Evolutionary conservation across 495 filamentous ascomycete species (phyloP).

Genomic region (Trypethelium eluteriae): DNA sequence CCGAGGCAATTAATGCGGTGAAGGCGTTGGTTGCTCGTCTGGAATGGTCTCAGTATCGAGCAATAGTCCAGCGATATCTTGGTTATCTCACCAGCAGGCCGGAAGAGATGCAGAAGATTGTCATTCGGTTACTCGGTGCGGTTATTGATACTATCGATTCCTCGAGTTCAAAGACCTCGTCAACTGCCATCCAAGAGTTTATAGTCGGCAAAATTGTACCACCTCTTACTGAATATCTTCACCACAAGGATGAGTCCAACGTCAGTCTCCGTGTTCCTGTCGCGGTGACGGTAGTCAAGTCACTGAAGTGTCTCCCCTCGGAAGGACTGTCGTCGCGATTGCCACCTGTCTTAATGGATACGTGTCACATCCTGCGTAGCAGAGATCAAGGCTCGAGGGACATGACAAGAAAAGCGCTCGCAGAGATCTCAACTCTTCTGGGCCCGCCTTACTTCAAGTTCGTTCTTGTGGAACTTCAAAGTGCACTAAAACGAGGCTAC

Average conservation of each 20-base stretch:
- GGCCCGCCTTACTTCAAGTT: constrained; percentile 81
- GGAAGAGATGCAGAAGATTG: constrained; percentile 76
- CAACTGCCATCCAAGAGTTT: constrained; percentile 23
- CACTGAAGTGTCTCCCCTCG: constrained; percentile 69
- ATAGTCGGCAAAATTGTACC: constrained; percentile 43
- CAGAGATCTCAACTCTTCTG: constrained; percentile 68
- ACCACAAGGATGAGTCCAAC: constrained; percentile 85
- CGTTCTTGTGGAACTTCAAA: constrained; percentile 83
- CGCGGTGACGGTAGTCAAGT: constrained; percentile 76
- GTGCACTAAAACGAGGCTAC: constrained; percentile 72
- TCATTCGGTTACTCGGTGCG: constrained; percentile 71
- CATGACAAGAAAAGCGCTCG: constrained; percentile 77
- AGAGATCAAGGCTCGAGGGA: constrained; percentile 82
- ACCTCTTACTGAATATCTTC: constrained; percentile 67
- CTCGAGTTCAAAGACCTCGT: neutral
- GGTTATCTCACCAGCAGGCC: constrained; percentile 71
- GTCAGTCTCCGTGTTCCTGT: constrained; percentile 87
- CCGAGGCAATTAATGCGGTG: constrained; percentile 70
- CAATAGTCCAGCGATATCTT: constrained; percentile 70
- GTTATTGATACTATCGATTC: constrained; percentile 63
- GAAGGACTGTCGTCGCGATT: constrained; percentile 62
- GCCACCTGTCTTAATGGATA: constrained; percentile 77
- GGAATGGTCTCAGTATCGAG: constrained; percentile 86
- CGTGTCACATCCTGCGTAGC: constrained; percentile 85
- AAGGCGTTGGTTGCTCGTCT: constrained; percentile 63